Conservation (phyloP, 75 land plant genomes). For the Selaginella tamariscina region DNA sequence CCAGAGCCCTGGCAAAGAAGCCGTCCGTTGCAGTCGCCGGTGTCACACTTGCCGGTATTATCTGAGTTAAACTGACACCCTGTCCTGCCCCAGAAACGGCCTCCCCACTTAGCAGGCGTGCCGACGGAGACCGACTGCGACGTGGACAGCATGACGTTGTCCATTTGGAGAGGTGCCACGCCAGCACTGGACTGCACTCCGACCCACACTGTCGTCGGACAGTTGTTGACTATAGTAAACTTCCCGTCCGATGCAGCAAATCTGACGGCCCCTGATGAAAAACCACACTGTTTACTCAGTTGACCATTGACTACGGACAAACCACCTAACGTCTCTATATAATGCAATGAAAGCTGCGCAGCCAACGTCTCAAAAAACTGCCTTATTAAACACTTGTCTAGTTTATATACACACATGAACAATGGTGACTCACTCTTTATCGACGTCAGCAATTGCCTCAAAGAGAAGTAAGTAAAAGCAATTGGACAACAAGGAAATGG, state of each 20-base stretch:
- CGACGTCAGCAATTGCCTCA: no score
- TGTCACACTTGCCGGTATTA: constrained; percentile 45
- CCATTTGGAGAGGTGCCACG: constrained; percentile 29
- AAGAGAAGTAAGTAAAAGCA: no score
- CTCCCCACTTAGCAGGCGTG: constrained; percentile 53
- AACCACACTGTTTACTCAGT: no score
- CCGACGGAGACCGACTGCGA: constrained; percentile 26
- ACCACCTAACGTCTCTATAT: no score
- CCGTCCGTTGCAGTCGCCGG: constrained; percentile 76
- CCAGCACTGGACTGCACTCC: constrained; percentile 41
- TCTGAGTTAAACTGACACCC: constrained; percentile 50
- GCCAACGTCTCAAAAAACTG: no score
- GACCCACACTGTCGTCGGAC: constrained; percentile 47
- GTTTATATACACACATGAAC: no score
- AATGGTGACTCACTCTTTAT: no score
- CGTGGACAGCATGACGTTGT: constrained; percentile 32
- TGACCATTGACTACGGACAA: no score
- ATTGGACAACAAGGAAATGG: no score
- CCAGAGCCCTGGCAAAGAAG: constrained; percentile 54
- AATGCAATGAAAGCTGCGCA: no score
- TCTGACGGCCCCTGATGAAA: not conserved
- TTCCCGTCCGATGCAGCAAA: not conserved
- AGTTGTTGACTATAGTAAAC: constrained; percentile 31
- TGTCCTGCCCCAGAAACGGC: constrained; percentile 78
- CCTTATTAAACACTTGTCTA: no score